Conservation (phyloP, 352 stramenopile species). For the Pythium aquatile region DNA sequence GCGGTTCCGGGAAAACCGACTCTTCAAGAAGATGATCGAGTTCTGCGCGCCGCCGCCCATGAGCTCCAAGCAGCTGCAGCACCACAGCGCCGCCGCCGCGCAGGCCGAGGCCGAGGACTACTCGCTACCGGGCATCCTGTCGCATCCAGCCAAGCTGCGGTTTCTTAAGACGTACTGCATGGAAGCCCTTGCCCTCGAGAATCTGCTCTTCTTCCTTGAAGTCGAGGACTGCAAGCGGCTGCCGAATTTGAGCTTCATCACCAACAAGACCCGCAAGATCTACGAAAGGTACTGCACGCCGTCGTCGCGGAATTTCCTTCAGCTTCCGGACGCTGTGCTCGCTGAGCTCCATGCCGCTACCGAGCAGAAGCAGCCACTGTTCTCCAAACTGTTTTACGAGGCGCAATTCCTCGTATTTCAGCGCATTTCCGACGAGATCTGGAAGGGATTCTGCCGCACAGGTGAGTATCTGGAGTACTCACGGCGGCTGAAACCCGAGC, state of each 20-base stretch:
- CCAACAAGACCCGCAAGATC: slow-evolving; percentile 72
- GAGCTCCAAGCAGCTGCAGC: slow-evolving; percentile 19
- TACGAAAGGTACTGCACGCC: slow-evolving; percentile 74
- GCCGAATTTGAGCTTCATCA: slow-evolving; percentile 79
- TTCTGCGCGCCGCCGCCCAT: slow-evolving; percentile 43
- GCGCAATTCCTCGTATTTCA: slow-evolving; percentile 54
- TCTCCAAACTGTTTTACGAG: slow-evolving; percentile 75
- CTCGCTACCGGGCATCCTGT: slow-evolving; percentile 58
- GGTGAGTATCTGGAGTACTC: slow-evolving; percentile 72
- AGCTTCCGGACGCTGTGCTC: slow-evolving; percentile 33
- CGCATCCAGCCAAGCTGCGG: slow-evolving; percentile 68
- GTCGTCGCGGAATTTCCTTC: slow-evolving; percentile 48
- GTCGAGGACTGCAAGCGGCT: slow-evolving; percentile 84
- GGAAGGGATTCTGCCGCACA: slow-evolving; percentile 64
- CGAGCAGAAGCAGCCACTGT: slow-evolving; percentile 40
- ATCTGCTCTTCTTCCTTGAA: slow-evolving; percentile 82
- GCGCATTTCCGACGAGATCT: slow-evolving; percentile 69
- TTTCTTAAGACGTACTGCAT: slow-evolving; percentile 89
- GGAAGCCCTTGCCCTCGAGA: slow-evolving; percentile 76
- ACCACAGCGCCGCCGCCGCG: slow-evolving; percentile 19
- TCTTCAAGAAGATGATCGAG: slow-evolving; percentile 78
- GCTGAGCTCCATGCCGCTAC: slow-evolving; percentile 47
- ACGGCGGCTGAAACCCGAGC: slow-evolving; percentile 33
- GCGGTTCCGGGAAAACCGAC: slow-evolving; percentile 70
- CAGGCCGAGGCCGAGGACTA: slow-evolving; percentile 46